phyloP scores from a whole-genome alignment of 2,329 filamentous ascomycete species.

The Phoma sp. region DNA sequence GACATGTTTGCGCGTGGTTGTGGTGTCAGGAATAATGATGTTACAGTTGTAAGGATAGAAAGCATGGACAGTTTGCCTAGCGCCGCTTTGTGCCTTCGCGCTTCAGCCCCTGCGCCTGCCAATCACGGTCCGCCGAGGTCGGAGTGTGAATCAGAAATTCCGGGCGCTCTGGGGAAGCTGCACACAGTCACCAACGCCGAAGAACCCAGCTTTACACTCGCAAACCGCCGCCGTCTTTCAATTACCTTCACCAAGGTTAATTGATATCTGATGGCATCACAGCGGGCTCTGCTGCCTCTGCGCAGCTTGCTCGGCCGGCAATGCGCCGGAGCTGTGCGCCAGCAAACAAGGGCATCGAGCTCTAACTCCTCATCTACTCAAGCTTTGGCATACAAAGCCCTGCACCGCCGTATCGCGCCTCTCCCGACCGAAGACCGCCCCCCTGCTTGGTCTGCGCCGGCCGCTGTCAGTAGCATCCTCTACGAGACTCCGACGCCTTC shows the following conservation, averaged over 20 bases:
- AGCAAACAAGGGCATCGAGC: slow-evolving; percentile 49
- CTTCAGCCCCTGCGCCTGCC: slow-evolving; percentile 4
- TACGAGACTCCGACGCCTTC: slow-evolving; percentile 95
- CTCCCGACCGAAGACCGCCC: slow-evolving; percentile 79
- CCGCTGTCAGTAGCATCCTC: slow-evolving; percentile 96
- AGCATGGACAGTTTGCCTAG: slow-evolving; percentile 3
- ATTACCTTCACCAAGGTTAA: slow-evolving; percentile 27
- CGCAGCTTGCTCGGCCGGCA: slow-evolving; percentile 42
- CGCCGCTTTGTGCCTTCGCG: neutral
- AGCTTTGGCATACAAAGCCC: slow-evolving; percentile 94
- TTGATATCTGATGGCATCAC: slow-evolving; percentile 50
- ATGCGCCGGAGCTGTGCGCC: slow-evolving; percentile 34
- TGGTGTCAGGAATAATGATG: slow-evolving; percentile 1
- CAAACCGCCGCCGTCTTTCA: slow-evolving; percentile 17
- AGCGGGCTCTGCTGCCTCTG: slow-evolving; percentile 51
- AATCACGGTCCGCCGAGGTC: slow-evolving; percentile 11
- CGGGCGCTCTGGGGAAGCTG: slow-evolving; percentile 13
- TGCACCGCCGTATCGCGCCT: slow-evolving; percentile 87
- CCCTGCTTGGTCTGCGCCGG: slow-evolving; percentile 85
- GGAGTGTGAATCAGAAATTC: slow-evolving; percentile 17
- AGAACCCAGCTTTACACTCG: neutral
- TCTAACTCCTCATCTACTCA: slow-evolving; percentile 75
- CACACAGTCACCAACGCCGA: slow-evolving; percentile 2
- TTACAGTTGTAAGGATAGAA: slow-evolving; percentile 1
- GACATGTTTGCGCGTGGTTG: slow-evolving; percentile 64